Base-by-base conservation (phyloP, 331 rosid genomes). In the Erythrophleum ivorense region DNA sequence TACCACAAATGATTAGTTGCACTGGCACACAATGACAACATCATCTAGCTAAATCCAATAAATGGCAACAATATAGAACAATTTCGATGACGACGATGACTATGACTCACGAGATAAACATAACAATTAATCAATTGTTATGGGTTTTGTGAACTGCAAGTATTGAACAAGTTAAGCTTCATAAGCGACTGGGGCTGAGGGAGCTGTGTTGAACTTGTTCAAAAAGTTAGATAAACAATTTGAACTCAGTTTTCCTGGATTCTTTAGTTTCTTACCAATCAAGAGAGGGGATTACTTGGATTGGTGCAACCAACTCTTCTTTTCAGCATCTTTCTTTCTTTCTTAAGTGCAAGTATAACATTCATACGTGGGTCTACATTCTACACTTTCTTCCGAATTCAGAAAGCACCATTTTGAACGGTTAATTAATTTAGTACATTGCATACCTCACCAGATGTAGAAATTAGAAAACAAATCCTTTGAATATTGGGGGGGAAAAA, bases 261-360 rank as follows among this genome's bases (percentile, higher is more conserved):
- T 75, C 82, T 65, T 36, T 5, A 10, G 71, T 67, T 40, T 14
- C 75, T 71, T 71, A 29, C 75, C 75, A 24, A 6, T 48, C 59
- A 71, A 71, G 75, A 79, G 7, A 36, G 46, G 54, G 69, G 75
- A 45, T 50, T 58, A 31, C 64, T 38, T 62, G 73, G 52, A 80
- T 76, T 46, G 87, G 85, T 87, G 79, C 81, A 87, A 75, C 89
- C 52, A 91, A 81, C 79, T 41, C 78, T 21, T 6, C 29, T 36
- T 78, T 84, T 36, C 4, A 36, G 73, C 73, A 43, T 24, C 40
- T 40, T 60, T 53, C 69, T 65, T 67, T 12, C 78, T 49, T 21
- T 49, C 18, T 74, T 65, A 53, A 53, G 71, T n/a, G 85, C 86
- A 80, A 76, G 78, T 58, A 82, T 78, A 38, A 80, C 66, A 60